Evolutionary conservation across 345 rosid species (phyloP).

Genomic region (Gossypium arboreum): DNA sequence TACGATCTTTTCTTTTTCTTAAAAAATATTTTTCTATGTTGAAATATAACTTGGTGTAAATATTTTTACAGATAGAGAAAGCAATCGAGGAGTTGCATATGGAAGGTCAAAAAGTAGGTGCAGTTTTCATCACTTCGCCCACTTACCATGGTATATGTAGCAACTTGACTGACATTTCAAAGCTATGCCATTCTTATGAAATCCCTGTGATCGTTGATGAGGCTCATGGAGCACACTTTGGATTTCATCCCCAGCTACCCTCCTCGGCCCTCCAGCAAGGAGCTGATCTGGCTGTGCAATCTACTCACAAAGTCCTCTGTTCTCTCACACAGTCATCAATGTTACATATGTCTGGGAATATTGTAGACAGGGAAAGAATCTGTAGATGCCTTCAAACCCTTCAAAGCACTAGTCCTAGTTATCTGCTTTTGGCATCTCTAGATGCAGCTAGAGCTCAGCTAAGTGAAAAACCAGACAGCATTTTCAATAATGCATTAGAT

Average conservation of each 20-base stretch:
- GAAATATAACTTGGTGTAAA: not conserved
- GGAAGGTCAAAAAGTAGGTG: conserved; percentile 46
- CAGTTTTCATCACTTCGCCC: conserved; percentile 60
- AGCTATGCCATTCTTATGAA: conserved; percentile 41
- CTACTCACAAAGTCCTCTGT: conserved; percentile 43
- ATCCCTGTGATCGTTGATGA: conserved; percentile 57
- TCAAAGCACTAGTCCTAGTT: conserved; percentile 54
- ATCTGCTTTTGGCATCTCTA: conserved; percentile 55
- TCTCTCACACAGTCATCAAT: conserved; percentile 65
- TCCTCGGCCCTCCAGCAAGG: conserved; percentile 44
- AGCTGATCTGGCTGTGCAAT: conserved; percentile 40
- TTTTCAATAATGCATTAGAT: conserved; percentile 34
- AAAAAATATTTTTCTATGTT: not conserved
- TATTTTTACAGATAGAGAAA: conserved; percentile 37
- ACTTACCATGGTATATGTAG: conserved; percentile 68
- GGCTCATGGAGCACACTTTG: conserved; percentile 62
- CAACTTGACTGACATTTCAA: conserved; percentile 39
- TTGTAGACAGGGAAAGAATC: conserved; percentile 42
- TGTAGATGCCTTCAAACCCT: conserved; percentile 50
- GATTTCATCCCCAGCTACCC: conserved; percentile 40
- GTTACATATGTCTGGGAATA: conserved; percentile 51
- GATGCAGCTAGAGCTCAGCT: conserved; percentile 66
- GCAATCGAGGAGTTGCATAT: conserved; percentile 43
- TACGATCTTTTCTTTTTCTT: not conserved
- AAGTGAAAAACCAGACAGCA: conserved; percentile 34